Percentiles rank a stretch among this genome's conserved stretches.
Conservation (phyloP, 2,329 filamentous ascomycete species). For the Colletotrichum aenigma region DNA sequence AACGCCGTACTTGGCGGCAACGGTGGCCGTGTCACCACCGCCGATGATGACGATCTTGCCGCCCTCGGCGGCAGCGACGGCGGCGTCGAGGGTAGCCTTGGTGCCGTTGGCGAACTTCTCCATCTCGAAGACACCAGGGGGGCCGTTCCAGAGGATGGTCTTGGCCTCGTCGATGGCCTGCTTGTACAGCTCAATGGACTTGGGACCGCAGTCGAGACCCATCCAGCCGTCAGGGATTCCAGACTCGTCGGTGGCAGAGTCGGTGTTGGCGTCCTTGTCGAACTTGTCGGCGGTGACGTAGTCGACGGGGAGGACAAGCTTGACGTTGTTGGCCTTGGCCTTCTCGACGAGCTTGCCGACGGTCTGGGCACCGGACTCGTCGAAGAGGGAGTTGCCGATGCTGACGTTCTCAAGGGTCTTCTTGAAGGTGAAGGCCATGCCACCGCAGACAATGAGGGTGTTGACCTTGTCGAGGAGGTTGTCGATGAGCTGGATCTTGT, state of each 20-base stretch:
- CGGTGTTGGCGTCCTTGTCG: conserved; percentile 78
- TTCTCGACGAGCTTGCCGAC: conserved; percentile 88
- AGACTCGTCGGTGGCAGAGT: conserved; percentile 81
- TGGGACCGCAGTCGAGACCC: conserved; percentile 92
- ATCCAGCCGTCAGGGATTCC: conserved; percentile 98
- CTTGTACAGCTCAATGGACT: conserved; percentile 89
- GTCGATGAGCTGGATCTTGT: conserved; percentile 99
- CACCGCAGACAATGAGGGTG: conserved; percentile 94
- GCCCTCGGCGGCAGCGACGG: conserved; percentile 76
- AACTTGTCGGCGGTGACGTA: conserved; percentile 98
- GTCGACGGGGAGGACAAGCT: conserved; percentile 92
- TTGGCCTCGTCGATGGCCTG: conserved; percentile 84
- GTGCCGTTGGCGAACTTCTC: conserved; percentile 92
- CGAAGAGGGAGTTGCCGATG: conserved; percentile 92
- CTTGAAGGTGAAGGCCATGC: conserved; percentile 99
- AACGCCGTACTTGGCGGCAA: conserved; percentile 94
- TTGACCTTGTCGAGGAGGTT: conserved; percentile 98
- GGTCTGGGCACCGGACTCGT: conserved; percentile 92
- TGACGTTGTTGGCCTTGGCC: conserved; percentile 95
- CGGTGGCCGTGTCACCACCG: conserved; percentile 96
- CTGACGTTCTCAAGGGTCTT: conserved; percentile 92
- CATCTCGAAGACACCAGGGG: conserved; percentile 96
- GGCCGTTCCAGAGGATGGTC: conserved; percentile 99
- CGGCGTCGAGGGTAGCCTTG: conserved; percentile 89
- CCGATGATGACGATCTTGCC: conserved; percentile 99